Evolutionary conservation across 352 stramenopile genomes (phyloP).

Genomic region (Pseudoperonospora humuli): DNA sequence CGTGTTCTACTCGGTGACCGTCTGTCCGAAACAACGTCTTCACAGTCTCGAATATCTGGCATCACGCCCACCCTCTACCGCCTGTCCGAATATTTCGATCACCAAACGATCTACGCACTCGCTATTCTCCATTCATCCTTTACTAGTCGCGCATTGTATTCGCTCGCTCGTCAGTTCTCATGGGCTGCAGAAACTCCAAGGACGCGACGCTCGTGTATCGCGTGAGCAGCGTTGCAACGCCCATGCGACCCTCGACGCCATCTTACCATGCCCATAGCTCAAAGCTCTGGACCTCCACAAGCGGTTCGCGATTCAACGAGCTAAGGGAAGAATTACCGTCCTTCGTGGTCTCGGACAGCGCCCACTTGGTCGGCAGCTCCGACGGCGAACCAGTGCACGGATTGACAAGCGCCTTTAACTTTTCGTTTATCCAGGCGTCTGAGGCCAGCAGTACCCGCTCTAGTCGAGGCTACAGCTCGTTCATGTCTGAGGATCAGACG

Average conservation of each 20-base stretch:
- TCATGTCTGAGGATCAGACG: slow-evolving; percentile 6
- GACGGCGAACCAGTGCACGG: slow-evolving; percentile 50
- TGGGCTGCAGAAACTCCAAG: slow-evolving; percentile 67
- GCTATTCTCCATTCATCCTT: background rate
- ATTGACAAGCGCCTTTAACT: slow-evolving; percentile 54
- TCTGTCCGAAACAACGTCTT: slow-evolving; percentile 13
- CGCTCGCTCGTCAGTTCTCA: slow-evolving; percentile 6
- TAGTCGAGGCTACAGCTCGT: slow-evolving; percentile 10
- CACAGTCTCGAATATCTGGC: slow-evolving; percentile 6
- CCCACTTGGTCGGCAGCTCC: slow-evolving; percentile 36
- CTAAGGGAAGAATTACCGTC: slow-evolving; percentile 32
- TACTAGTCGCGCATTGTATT: slow-evolving; percentile 6
- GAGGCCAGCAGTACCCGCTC: slow-evolving; percentile 26
- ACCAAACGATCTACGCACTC: slow-evolving; percentile 2
- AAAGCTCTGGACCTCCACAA: slow-evolving; percentile 10
- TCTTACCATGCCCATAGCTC: slow-evolving; percentile 20
- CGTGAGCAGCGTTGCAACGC: slow-evolving; percentile 2
- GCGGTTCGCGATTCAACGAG: slow-evolving; percentile 23
- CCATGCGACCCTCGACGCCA: slow-evolving; percentile 25
- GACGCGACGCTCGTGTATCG: slow-evolving; percentile 17
- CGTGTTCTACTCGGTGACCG: background rate
- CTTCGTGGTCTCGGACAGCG: slow-evolving; percentile 40
- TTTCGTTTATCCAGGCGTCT: slow-evolving; percentile 66
- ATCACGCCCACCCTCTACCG: background rate
- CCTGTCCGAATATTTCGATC: slow-evolving; percentile 17